Conservation (phyloP, 2,329 filamentous ascomycete genomes). For the Lasiodiplodia sp. region DNA sequence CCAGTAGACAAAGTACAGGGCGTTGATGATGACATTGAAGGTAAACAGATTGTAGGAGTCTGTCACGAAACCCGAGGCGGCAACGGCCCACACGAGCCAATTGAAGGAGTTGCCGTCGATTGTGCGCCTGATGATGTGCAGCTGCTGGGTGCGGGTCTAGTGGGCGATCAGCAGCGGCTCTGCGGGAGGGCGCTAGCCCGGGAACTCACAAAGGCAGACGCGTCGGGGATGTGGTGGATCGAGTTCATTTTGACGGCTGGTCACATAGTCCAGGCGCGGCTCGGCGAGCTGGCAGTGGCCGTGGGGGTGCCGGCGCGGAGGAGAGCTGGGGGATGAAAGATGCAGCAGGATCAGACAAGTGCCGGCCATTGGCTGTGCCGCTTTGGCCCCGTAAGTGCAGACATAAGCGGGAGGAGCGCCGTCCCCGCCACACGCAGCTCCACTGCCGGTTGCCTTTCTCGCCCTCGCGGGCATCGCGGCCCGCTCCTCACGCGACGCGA, state of each 20-base stretch:
- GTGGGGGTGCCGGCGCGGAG: not conserved
- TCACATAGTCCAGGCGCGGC: not conserved
- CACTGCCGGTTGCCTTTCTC: not conserved
- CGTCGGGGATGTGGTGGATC: constrained; percentile 10
- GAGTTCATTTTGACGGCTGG: constrained; percentile 5
- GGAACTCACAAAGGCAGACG: constrained; percentile 9
- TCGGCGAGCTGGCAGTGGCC: not conserved
- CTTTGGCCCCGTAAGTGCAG: not conserved
- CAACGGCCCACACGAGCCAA: constrained; percentile 23
- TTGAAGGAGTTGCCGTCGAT: constrained; percentile 21
- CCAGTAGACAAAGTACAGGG: constrained; percentile 51
- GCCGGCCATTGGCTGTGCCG: constrained; percentile 17
- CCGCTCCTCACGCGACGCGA: constrained; percentile 8
- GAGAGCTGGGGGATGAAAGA: not conserved
- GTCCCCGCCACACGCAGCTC: not conserved
- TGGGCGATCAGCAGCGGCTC: constrained; percentile 19
- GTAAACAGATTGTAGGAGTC: constrained; percentile 51
- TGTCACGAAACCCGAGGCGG: constrained; percentile 37
- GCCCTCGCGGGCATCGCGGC: not conserved
- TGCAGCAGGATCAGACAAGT: not conserved
- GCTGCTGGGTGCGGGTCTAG: constrained; percentile 19
- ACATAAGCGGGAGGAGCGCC: constrained; percentile 7
- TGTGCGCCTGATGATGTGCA: constrained; percentile 22
- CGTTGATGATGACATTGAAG: constrained; percentile 50
- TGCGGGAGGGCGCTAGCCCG: constrained; percentile 17